Evolutionary conservation across 306 rosid genomes (phyloP).

Genomic region (Trifolium repens): DNA sequence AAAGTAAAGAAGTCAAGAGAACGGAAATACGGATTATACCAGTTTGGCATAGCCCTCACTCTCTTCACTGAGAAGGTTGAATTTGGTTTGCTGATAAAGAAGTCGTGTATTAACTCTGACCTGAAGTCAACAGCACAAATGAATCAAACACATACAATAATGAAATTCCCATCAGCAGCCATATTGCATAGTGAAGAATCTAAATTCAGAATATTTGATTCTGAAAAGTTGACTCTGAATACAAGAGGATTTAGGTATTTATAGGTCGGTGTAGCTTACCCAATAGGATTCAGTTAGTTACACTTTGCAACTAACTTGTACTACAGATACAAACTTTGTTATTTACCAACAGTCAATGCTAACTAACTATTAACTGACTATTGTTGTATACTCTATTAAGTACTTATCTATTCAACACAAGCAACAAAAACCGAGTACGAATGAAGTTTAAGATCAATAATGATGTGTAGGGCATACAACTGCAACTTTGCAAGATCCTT

Average conservation of each 20-base stretch:
- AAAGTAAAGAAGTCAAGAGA: neutral
- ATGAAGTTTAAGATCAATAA: conserved; percentile 15
- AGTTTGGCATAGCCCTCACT: conserved; percentile 99
- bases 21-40: conserved; percentile 56
- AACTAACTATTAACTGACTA: neutral
- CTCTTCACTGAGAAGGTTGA: conserved; percentile 98
- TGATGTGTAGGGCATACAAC: neutral
- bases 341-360: neutral
- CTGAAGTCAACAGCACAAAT: conserved; percentile 56
- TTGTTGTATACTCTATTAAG: neutral
- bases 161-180: conserved; percentile 10
- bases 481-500: neutral
- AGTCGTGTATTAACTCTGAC: conserved; percentile 98
- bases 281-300: neutral
- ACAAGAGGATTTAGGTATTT: neutral
- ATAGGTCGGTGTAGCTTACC: neutral
- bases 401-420: conserved; percentile 19
- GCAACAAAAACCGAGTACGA: conserved; percentile 22
- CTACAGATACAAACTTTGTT: neutral
- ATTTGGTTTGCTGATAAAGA: conserved; percentile 97
- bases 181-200: neutral
- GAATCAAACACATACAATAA: conserved; percentile 28
- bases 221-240: neutral
- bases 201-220: conserved; percentile 4
- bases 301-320: conserved; percentile 10